Evolutionary conservation across 2,329 filamentous ascomycete genomes (phyloP).

Genomic region (Colletotrichum sp.): DNA sequence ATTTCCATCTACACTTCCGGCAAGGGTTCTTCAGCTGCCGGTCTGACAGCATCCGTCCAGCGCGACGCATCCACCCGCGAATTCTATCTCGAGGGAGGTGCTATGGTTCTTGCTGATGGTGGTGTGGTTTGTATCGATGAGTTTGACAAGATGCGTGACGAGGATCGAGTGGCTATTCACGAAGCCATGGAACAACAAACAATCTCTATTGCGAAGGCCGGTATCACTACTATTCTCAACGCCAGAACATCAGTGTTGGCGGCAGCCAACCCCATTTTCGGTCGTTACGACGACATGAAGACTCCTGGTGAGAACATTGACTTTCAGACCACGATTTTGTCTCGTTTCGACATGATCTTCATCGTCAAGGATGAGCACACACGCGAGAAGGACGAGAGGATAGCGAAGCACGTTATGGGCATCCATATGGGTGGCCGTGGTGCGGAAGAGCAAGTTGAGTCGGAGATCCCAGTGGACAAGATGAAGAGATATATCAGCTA

Average conservation of each 20-base stretch:
- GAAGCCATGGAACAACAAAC: constrained; percentile 99
- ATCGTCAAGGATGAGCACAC: constrained; percentile 97
- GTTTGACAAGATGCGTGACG: constrained; percentile 99
- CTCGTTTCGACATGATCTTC: constrained; percentile 99
- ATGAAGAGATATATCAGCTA: constrained; percentile 98
- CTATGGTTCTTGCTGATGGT: constrained; percentile 96
- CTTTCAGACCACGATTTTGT: constrained; percentile 97
- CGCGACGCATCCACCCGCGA: constrained; percentile 90
- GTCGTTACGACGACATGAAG: constrained; percentile 97
- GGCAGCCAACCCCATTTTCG: constrained; percentile 96
- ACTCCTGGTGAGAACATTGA: constrained; percentile 98
- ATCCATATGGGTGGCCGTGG: constrained; percentile 94
- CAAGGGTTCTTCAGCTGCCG: constrained; percentile 95
- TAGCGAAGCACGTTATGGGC: constrained; percentile 96
- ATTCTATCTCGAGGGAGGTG: constrained; percentile 97
- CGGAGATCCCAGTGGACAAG: constrained; percentile 92
- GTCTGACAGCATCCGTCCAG: constrained; percentile 96
- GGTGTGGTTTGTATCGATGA: constrained; percentile 99
- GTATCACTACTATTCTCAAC: constrained; percentile 97
- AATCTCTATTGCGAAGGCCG: constrained; percentile 97
- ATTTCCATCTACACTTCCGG: constrained; percentile 99
- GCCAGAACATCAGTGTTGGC: constrained; percentile 93
- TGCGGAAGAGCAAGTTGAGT: constrained; percentile 80
- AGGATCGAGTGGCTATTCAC: constrained; percentile 97
- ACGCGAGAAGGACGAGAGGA: constrained; percentile 85